Percentiles rank a stretch among this genome's conserved stretches.
Conservation (phyloP, 176 grass and related monocot genomes). For the sorghum (Sorghum bicolor) region Sorghum_bicolor_NCBIv3 NC_012879.2:6692001-6692500, state of each 20-base stretch:
- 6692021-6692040: conserved; percentile 40
- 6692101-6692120: conserved; percentile 24
- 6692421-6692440: conserved; percentile 69
- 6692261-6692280: conserved; percentile 30
- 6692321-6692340: conserved; percentile 91
- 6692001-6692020: conserved; percentile 50
- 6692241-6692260: conserved; percentile 17
- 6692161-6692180: conserved; percentile 25
- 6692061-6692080: conserved; percentile 34
- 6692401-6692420: conserved; percentile 33
- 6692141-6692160: conserved; percentile 41
- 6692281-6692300: conserved; percentile 27
- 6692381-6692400: conserved; percentile 2
- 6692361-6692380: conserved; percentile 24
- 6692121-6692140: conserved; percentile 37
- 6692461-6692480: conserved; percentile 88
- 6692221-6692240: conserved; percentile 34
- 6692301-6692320: conserved; percentile 40
- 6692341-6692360: conserved; percentile 78
- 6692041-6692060: conserved; percentile 37
- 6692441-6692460: conserved; percentile 92
- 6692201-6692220: conserved; percentile 69
- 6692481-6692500: conserved; percentile 97
- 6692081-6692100: conserved; percentile 34
- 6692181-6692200: conserved; percentile 73